Evolutionary conservation across 139 green algal genomes (phyloP).

Genomic region (Desmodesmus armatus): DNA sequence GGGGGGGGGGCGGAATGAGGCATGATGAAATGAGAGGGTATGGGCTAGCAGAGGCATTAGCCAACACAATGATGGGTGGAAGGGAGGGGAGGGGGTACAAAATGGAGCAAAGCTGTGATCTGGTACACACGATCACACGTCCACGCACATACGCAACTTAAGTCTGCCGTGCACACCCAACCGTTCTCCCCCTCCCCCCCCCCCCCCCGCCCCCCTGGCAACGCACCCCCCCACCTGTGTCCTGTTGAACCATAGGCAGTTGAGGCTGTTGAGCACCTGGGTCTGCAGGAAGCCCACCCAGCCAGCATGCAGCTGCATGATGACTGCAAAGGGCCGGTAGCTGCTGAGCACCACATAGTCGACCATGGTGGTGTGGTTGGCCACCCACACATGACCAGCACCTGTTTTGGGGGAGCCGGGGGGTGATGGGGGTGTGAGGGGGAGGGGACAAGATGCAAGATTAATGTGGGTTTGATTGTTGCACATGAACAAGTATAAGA

Average conservation of each 20-base stretch:
- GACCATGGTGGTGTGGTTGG: conserved; percentile 99
- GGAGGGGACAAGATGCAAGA: not conserved
- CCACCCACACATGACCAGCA: conserved; percentile 87
- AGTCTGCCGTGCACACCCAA: too few relatives aligned
- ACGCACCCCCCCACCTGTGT: conserved; percentile 69
- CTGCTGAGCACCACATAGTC: conserved; percentile 96
- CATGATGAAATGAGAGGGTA: too few relatives aligned
- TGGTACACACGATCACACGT: too few relatives aligned
- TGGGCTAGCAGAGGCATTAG: too few relatives aligned
- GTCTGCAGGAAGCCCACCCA: conserved; percentile 93
- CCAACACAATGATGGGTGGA: too few relatives aligned
- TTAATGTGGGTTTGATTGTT: too few relatives aligned
- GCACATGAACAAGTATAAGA: too few relatives aligned
- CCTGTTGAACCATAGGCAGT: conserved; percentile 98
- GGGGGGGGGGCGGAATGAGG: too few relatives aligned
- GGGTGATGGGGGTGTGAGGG: too few relatives aligned
- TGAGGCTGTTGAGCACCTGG: conserved; percentile 84
- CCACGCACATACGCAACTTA: too few relatives aligned
- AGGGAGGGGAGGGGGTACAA: not conserved
- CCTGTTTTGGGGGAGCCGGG: too few relatives aligned
- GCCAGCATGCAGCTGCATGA: conserved; percentile 94
- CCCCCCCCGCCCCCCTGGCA: not conserved
- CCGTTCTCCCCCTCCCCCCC: too few relatives aligned
- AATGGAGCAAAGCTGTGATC: not conserved
- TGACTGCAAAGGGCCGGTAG: conserved; percentile 91